Conservation (phyloP, 805 yeast species). For the Allodekkera sacchari region DNA sequence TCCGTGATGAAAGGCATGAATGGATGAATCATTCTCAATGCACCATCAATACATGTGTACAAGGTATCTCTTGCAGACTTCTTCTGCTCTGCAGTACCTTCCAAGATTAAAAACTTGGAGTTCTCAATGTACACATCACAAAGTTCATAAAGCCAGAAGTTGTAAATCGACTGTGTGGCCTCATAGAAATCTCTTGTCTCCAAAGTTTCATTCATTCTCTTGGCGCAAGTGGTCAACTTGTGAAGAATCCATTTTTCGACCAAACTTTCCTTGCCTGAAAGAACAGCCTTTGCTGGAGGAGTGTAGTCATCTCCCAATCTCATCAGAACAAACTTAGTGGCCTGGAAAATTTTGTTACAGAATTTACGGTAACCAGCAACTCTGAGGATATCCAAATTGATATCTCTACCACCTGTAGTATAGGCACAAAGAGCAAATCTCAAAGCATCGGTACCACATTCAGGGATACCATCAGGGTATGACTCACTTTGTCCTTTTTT, state of each 20-base stretch:
- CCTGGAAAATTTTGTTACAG: slow-evolving; percentile 99
- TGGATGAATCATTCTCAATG: slow-evolving; percentile 88
- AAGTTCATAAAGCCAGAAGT: slow-evolving; percentile 88
- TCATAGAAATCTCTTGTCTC: slow-evolving; percentile 86
- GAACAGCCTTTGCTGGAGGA: slow-evolving; percentile 58
- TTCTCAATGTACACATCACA: slow-evolving; percentile 98
- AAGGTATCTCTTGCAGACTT: slow-evolving; percentile 90
- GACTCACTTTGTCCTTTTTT: slow-evolving; percentile 79
- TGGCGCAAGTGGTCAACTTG: slow-evolving; percentile 65
- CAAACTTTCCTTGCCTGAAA: slow-evolving; percentile 75
- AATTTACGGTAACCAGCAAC: slow-evolving; percentile 99
- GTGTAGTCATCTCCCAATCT: slow-evolving; percentile 81
- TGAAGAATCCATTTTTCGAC: slow-evolving; percentile 97
- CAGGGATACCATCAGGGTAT: slow-evolving; percentile 96
- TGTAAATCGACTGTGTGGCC: slow-evolving; percentile 79
- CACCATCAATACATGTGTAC: slow-evolving; percentile 87
- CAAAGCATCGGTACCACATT: slow-evolving; percentile 98
- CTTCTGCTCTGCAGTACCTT: slow-evolving; percentile 79
- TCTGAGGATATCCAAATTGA: slow-evolving; percentile 89
- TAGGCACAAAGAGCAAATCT: slow-evolving; percentile 97
- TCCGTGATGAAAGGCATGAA: slow-evolving; percentile 97
- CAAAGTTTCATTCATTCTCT: slow-evolving; percentile 52
- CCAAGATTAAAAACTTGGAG: slow-evolving; percentile 85
- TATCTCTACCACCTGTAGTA: slow-evolving; percentile 98
- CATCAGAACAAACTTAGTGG: slow-evolving; percentile 92